These are phyloP conservation scores for Epichloe elymi DNA, from an alignment of 2,329 filamentous ascomycete species.

Conservation along the genomic window DNA sequence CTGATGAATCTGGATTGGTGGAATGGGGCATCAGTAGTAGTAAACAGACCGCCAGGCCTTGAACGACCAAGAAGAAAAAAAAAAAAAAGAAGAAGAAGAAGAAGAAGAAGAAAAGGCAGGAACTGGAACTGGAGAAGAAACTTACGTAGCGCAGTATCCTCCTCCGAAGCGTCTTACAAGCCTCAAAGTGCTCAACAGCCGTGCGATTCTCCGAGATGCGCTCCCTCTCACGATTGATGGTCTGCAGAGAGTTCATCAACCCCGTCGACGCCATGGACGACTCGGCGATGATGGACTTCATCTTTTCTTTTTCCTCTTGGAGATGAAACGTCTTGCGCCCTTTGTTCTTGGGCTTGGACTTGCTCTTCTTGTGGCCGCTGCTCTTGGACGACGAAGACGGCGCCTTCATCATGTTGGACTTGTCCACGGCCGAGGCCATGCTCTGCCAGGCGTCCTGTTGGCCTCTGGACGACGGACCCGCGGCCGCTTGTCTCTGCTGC, in stretches of 20 bases:
- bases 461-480: constrained; percentile 6
- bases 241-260: constrained; percentile 72
- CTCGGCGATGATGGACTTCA: constrained; percentile 80
- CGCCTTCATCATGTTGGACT: constrained; percentile 21
- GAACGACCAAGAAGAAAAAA: background rate
- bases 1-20: constrained; percentile 57
- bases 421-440: background rate
- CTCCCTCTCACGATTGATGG: constrained; percentile 80
- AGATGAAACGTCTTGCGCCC: constrained; percentile 62
- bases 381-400: background rate
- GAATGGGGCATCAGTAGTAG: constrained; percentile 1
- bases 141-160: constrained; percentile 71
- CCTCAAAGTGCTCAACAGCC: constrained; percentile 67
- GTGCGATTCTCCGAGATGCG: constrained; percentile 74
- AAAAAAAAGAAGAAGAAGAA: background rate
- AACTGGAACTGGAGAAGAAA: background rate
- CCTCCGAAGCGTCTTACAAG: constrained; percentile 71
- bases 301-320: constrained; percentile 73
- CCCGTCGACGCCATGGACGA: constrained; percentile 86
- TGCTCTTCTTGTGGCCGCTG: constrained; percentile 32
- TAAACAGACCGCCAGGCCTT: background rate
- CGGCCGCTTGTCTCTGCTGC: constrained; percentile 11
- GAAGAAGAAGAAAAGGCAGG: background rate
- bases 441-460: background rate
- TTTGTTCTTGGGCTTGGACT: constrained; percentile 30